Base-by-base conservation (phyloP, 139 green algal species). In the Haematococcus lacustris region DNA sequence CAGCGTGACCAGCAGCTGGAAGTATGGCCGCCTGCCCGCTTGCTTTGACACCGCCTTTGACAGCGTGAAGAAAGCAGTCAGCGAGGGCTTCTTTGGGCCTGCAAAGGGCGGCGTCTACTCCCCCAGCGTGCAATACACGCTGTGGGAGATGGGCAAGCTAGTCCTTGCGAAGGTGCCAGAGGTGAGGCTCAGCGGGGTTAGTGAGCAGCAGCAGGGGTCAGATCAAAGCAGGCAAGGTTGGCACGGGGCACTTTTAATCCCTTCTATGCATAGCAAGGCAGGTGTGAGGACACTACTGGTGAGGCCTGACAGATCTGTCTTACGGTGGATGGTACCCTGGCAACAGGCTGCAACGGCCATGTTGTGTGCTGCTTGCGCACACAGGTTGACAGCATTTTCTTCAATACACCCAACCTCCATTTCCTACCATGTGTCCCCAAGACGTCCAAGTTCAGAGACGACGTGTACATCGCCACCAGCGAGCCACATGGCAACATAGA, bases 381-480 rank as follows among this genome's bases (percentile, higher is more conserved):
- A 3, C 76, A 91, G 75, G 78, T 92, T 13, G 89, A 93, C n/a
- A 84, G 57, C 1, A 80, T 98, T 7, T 95, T 88, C 71, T 78
- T 98, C 25, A 97, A 94, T 78, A 85, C 97, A 83, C 94, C 94
- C 73, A 98, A 98, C 85, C 75, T 98, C 21, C 94, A 98, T 81
- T 98, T 98, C 80, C 40, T 98, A 5, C 94, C 94, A 6, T 88
- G 83, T 73, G 79, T 71, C 25, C 81, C 89, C 23, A 83, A 92
- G 57, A 80, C 66, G 70, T 71, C 69, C 73, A 85, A 62, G 43
- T 98, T 98, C 77, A 84, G 96, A 13, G 78, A 98, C 75, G 94
- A 98, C 70, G 88, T 98, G 38, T 98, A 97, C 70, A 63, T 97
- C 3, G 88, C 93, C 5, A 98, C 94, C 66, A 78, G 71, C 37